Evolutionary conservation across 306 rosid species (phyloP).

Genomic region (Prunus kanzakura): DNA sequence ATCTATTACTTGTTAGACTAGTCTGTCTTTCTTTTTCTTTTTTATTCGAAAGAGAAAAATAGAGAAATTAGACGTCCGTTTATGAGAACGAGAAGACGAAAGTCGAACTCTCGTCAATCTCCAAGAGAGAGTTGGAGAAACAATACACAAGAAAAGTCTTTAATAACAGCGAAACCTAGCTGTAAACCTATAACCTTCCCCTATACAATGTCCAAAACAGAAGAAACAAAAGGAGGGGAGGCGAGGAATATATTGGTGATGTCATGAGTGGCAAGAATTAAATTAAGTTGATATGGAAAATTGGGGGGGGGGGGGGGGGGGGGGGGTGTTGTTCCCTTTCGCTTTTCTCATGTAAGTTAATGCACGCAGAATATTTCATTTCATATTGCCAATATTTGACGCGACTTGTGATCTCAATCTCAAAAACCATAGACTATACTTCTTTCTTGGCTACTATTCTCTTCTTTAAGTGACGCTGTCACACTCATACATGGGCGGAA

Average conservation of each 20-base stretch:
- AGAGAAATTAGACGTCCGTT: too few species aligned
- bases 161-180: background rate
- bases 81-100: too few species aligned
- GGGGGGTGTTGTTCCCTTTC: background rate
- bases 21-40: too few species aligned
- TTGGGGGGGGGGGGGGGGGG: background rate
- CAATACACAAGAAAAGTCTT: too few species aligned
- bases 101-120: too few species aligned
- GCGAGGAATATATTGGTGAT: background rate
- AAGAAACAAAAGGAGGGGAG: background rate
- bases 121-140: too few species aligned
- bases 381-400: background rate
- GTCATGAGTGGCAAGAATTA: background rate
- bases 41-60: too few species aligned
- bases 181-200: background rate
- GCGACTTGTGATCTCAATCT: background rate
- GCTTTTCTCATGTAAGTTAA: background rate
- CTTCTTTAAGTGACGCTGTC: constrained; percentile 28
- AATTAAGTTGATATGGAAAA: background rate
- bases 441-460: constrained; percentile 12
- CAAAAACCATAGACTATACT: too few species aligned
- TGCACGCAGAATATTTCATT: background rate
- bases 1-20: background rate
- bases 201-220: background rate
- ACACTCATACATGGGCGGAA: too few species aligned